Percentiles rank a stretch among this genome's conserved stretches.
These are phyloP conservation scores for Phytopythium oedochilum DNA, from an alignment of 352 stramenopile species.

Conservation along the genomic window DNA sequence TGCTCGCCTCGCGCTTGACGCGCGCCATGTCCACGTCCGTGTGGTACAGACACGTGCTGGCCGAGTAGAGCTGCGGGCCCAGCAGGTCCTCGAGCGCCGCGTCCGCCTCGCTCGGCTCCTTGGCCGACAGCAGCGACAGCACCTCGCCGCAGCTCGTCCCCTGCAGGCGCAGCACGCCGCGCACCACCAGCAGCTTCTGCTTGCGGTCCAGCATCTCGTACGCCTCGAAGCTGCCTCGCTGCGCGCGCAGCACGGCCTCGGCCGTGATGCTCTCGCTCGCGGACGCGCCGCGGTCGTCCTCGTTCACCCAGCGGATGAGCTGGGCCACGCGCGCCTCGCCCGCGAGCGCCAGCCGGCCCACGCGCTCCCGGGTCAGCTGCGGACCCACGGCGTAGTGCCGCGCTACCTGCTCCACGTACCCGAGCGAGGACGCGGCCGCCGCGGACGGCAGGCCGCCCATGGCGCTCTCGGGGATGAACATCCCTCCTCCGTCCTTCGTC, in stretches of 20 bases:
- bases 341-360: conserved; percentile 32
- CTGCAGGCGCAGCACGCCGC: conserved; percentile 60
- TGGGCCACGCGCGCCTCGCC: conserved; percentile 49
- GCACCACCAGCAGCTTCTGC: conserved; percentile 60
- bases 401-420: conserved; percentile 53
- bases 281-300: conserved; percentile 44
- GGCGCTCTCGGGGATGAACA: conserved; percentile 21
- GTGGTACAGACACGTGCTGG: conserved; percentile 54
- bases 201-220: conserved; percentile 60
- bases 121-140: conserved; percentile 52
- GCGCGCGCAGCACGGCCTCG: conserved; percentile 46
- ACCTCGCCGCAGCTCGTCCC: conserved; percentile 68
- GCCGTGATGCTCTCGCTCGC: conserved; percentile 17
- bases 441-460: conserved; percentile 15
- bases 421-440: conserved; percentile 22
- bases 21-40: conserved; percentile 22
- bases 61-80: conserved; percentile 42
- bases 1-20: conserved; percentile 1
- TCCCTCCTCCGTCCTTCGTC: background rate
- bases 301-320: conserved; percentile 60
- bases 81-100: conserved; percentile 56
- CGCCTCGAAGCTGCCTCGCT: conserved; percentile 77
- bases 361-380: conserved; percentile 33
- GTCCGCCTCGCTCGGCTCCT: conserved; percentile 33
- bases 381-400: conserved; percentile 51